Evolutionary conservation across 2,329 filamentous ascomycete species (phyloP).

Genomic region (Apiospora pterosperma): DNA sequence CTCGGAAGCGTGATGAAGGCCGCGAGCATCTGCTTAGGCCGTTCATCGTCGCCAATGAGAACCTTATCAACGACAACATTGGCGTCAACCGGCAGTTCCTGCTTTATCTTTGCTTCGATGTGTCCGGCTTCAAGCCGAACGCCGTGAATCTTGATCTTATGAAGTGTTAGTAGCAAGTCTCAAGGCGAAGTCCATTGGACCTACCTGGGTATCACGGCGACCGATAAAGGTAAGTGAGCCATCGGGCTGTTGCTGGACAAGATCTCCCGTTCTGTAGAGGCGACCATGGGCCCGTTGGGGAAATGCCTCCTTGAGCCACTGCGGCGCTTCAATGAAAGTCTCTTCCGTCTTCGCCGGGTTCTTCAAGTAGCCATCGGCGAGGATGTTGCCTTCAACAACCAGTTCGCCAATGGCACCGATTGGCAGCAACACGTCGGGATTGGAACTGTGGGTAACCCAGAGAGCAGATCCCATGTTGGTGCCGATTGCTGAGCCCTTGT

Average conservation of each 20-base stretch:
- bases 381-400: slow-evolving; percentile 8
- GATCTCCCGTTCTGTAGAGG: slow-evolving; percentile 12
- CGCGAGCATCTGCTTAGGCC: slow-evolving; percentile 6
- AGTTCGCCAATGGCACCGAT: slow-evolving; percentile 11
- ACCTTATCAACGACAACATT: slow-evolving; percentile 7
- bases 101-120: slow-evolving; percentile 7
- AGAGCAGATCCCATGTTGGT: slow-evolving; percentile 1
- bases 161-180: background rate
- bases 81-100: slow-evolving; percentile 3
- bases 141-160: slow-evolving; percentile 4
- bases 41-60: slow-evolving; percentile 2
- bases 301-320: background rate
- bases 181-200: background rate
- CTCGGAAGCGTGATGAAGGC: slow-evolving; percentile 7
- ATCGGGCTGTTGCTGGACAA: slow-evolving; percentile 23
- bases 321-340: slow-evolving; percentile 19
- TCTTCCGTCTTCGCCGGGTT: slow-evolving; percentile 13
- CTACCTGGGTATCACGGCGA: slow-evolving; percentile 33
- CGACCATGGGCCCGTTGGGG: slow-evolving; percentile 9
- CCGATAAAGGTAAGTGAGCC: slow-evolving; percentile 28
- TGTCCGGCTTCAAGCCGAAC: slow-evolving; percentile 7
- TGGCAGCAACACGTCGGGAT: slow-evolving; percentile 5
- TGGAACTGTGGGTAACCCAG: slow-evolving; percentile 7
- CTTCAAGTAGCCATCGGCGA: slow-evolving; percentile 27
- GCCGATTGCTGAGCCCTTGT: background rate